Evolutionary conservation across 495 filamentous ascomycete species (phyloP).

Genomic region (Cairneyella variabilis): DNA sequence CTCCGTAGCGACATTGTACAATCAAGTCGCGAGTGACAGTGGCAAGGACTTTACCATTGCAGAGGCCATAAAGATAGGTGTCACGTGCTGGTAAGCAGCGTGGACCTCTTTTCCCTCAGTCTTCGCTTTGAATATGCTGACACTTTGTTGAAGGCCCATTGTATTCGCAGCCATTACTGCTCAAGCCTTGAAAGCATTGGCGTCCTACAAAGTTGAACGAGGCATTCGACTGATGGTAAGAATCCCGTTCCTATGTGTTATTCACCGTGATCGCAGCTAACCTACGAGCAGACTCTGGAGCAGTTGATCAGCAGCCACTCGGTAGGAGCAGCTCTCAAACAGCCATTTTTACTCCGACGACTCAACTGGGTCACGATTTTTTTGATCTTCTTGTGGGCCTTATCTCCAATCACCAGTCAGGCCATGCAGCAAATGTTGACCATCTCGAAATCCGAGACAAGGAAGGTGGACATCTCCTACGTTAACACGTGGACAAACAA

Average conservation of each 20-base stretch:
- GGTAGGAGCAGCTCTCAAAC: neutral
- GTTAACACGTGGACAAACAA: neutral
- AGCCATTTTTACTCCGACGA: neutral
- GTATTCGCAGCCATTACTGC: neutral
- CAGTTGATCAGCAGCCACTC: neutral
- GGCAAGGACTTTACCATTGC: too few species aligned
- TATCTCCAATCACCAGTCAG: neutral
- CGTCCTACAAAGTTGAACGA: neutral
- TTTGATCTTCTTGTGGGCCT: neutral
- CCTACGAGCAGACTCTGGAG: neutral
- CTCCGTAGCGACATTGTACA: too few species aligned
- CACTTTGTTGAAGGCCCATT: too few species aligned
- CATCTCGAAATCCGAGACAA: neutral
- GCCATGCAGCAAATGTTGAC: neutral
- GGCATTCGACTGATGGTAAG: neutral
- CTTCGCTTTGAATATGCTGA: too few species aligned
- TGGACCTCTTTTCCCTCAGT: too few species aligned
- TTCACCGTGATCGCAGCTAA: neutral
- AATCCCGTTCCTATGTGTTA: neutral
- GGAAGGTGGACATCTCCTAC: neutral
- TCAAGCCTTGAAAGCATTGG: neutral
- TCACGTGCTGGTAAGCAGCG: too few species aligned
- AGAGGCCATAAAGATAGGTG: too few species aligned
- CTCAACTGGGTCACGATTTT: neutral
- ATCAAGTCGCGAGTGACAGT: too few species aligned